Base-by-base conservation (phyloP, 345 rosid genomes). In the Salix brachista region DNA sequence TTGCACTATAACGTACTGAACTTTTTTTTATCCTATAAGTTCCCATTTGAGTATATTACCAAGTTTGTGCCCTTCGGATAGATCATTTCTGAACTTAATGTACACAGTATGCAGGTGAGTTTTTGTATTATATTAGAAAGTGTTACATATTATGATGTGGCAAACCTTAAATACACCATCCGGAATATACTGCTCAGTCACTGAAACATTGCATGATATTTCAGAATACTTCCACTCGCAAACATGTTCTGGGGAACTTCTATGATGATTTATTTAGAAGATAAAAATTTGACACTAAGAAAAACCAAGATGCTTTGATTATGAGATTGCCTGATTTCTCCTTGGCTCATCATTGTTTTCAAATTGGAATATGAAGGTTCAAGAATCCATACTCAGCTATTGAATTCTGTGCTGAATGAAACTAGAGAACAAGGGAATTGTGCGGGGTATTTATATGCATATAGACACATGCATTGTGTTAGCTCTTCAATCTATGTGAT, bases 41-140 rank as follows among this genome's bases (percentile, higher is more conserved):
- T 36, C 14, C 36, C 7, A 21, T 52, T 21, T 13, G 42, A 19
- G 10, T 72, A 17, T 37, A 60, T 13, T 32, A n/a, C n/a, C 12
- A 30, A 41, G 16, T 67, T 58, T 60, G 65, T 36, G 65, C 65
- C 26, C 75, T 85, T 69, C 88, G 96, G 88, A 92, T 91, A 77
- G 94, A 88, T 83, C 94, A 90, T 86, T 89, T 88, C 74, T 78
- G 91, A 46, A 90, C 83, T 56, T 91, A 9, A 91, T 79, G 85
- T 89, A 81, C 89, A 82, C 72, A 88, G 81, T 79, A 79, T 91
- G 52, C 97, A 87, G 87, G 96, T 89, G 83, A 73, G 61, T 61
- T 56, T 56, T 14, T 71, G 17, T 25, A 19, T 39, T 39, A 23
- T 77, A 12, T 4, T 23, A 68, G 34, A 48, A 23, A 26, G 52